phyloP scores from a whole-genome alignment of 2,329 filamentous ascomycete genomes.

The Pseudopithomyces maydicus region DNA sequence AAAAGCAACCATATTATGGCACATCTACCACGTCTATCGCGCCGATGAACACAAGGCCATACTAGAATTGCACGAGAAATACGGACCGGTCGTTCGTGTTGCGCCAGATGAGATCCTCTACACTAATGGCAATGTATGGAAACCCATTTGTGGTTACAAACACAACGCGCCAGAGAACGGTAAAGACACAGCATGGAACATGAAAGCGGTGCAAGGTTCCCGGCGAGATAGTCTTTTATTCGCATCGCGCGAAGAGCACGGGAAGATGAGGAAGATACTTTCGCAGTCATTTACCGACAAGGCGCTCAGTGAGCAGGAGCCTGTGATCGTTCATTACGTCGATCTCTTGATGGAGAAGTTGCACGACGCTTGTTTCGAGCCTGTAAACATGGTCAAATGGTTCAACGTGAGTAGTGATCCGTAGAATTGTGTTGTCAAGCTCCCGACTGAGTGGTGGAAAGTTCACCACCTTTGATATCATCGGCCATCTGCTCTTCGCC shows the following conservation, averaged over 20 bases:
- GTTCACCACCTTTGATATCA: constrained; percentile 17
- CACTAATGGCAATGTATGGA: not conserved
- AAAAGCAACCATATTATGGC: not conserved
- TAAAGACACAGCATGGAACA: not conserved
- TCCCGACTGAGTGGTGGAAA: not conserved
- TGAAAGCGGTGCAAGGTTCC: not conserved
- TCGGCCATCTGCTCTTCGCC: constrained; percentile 29
- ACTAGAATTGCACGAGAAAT: not conserved
- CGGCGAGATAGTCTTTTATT: not conserved
- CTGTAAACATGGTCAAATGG: not conserved
- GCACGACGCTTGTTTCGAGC: not conserved
- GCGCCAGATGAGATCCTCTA: not conserved
- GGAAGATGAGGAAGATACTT: constrained; percentile 16
- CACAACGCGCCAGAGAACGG: not conserved
- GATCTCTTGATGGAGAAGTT: constrained; percentile 36
- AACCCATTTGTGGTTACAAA: not conserved
- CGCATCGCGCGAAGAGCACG: not conserved
- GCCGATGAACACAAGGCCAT: not conserved
- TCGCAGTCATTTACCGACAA: constrained; percentile 36
- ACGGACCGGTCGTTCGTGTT: not conserved
- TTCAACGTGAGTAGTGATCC: not conserved
- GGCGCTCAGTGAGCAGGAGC: constrained; percentile 34
- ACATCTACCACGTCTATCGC: not conserved
- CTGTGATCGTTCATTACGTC: constrained; percentile 39
- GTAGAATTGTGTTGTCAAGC: too few relatives aligned